A percentile compares a stretch with the other conserved stretches of the same genome.
These are phyloP conservation scores for Cladosporium sp. DNA, from an alignment of 2,329 filamentous ascomycete species.

Conservation along the genomic window DNA sequence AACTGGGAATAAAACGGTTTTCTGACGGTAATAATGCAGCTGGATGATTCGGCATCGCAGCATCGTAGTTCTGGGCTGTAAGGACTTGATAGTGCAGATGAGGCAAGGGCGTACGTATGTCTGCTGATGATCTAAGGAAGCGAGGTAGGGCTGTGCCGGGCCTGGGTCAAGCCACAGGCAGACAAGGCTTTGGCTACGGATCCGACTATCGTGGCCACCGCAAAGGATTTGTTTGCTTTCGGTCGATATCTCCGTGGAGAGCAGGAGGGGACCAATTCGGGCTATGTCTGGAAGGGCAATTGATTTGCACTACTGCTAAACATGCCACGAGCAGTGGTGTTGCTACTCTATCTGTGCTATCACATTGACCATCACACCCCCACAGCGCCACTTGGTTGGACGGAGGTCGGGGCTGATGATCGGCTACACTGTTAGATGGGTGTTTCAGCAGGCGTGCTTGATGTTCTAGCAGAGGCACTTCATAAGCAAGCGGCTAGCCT, in stretches of 20 bases:
- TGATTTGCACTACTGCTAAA: background rate
- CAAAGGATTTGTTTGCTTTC: background rate
- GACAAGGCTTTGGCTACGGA: too few species aligned
- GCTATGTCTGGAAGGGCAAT: background rate
- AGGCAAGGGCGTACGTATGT: background rate
- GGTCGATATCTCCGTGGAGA: background rate
- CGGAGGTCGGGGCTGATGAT: background rate
- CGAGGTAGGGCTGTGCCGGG: constrained; percentile 3
- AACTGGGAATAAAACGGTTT: background rate
- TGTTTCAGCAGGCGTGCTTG: background rate
- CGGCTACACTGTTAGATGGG: background rate
- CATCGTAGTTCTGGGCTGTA: too few species aligned
- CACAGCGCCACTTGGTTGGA: background rate
- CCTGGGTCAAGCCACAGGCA: background rate
- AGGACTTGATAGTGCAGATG: too few species aligned
- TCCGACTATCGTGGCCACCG: too few species aligned
- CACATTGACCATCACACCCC: background rate
- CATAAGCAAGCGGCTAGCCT: background rate
- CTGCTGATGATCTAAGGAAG: background rate
- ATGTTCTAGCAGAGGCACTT: background rate
- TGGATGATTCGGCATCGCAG: background rate
- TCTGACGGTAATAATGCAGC: background rate
- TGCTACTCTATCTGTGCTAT: background rate
- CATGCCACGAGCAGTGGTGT: background rate
- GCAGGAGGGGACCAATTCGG: background rate